phyloP scores from a whole-genome alignment of 352 stramenopile genomes.

The Phytophthora pistaciae region DNA sequence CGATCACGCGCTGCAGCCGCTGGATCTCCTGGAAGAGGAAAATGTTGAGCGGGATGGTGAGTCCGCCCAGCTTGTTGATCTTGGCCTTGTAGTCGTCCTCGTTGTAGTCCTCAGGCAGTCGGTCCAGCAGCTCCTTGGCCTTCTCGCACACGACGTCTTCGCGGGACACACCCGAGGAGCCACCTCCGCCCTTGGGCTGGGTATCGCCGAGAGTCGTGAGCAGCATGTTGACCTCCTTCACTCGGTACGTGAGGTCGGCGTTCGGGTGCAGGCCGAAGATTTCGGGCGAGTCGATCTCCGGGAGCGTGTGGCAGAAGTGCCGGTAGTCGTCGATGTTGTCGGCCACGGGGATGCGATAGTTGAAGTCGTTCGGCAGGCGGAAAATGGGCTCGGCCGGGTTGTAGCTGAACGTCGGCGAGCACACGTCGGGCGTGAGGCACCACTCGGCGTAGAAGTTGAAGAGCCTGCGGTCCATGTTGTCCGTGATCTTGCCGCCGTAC shows the following conservation, averaged over 20 bases:
- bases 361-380: conserved; percentile 97
- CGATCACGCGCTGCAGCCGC: conserved; percentile 96
- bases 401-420: conserved; percentile 92
- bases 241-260: conserved; percentile 97
- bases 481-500: conserved; percentile 99
- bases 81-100: conserved; percentile 98
- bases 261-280: conserved; percentile 99
- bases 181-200: conserved; percentile 95
- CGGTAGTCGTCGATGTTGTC: conserved; percentile 96
- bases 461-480: conserved; percentile 97
- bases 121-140: conserved; percentile 93
- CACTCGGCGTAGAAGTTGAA: conserved; percentile 99
- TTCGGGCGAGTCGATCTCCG: conserved; percentile 98
- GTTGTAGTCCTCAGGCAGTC: conserved; percentile 97
- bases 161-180: conserved; percentile 87
- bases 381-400: conserved; percentile 96
- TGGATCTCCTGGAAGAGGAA: conserved; percentile 99
- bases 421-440: conserved; percentile 93
- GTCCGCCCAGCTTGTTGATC: conserved; percentile 96
- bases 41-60: conserved; percentile 98
- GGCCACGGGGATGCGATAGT: conserved; percentile 94
- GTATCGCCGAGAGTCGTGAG: conserved; percentile 96
- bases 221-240: conserved; percentile 96
- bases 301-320: conserved; percentile 95
- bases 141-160: conserved; percentile 98